Conservation (phyloP, 1,284 basidiomycete genomes). For the Amylostereum areolatum region DNA sequence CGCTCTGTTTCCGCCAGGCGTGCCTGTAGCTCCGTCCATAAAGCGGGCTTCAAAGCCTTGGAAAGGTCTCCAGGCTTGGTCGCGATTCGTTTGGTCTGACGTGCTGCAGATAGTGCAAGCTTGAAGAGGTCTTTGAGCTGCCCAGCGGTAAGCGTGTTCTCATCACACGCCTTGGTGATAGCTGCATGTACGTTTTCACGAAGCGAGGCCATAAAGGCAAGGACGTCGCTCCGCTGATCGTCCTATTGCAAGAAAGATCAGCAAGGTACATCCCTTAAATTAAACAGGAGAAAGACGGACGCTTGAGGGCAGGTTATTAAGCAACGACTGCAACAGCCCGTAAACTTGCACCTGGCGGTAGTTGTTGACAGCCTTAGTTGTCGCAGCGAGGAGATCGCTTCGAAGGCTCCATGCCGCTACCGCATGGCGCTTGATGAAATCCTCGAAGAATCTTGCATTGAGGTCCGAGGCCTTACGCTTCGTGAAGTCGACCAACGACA, state of each 20-base stretch:
- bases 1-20: constrained; percentile 33
- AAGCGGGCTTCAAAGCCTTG: constrained; percentile 37
- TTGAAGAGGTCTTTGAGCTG: constrained; percentile 82
- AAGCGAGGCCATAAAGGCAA: constrained; percentile 47
- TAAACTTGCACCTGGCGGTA: constrained; percentile 76
- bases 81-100: constrained; percentile 52
- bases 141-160: constrained; percentile 47
- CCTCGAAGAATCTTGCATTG: constrained; percentile 72
- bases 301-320: constrained; percentile 52
- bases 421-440: constrained; percentile 72
- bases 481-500: constrained; percentile 74
- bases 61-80: constrained; percentile 20
- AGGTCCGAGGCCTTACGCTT: constrained; percentile 77
- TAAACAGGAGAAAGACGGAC: constrained; percentile 28
- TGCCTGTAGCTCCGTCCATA: constrained; percentile 32
- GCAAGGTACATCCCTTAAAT: neutral
- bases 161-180: constrained; percentile 46
- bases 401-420: constrained; percentile 64
- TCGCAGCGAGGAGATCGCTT: constrained; percentile 48
- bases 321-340: constrained; percentile 63
- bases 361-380: constrained; percentile 58
- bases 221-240: constrained; percentile 30
- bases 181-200: constrained; percentile 46
- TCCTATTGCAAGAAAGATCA: constrained; percentile 10
- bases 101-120: constrained; percentile 58